A percentile compares a stretch with the other conserved stretches of the same genome.
Conservation (phyloP, 2,329 filamentous ascomycete genomes). For the Talaromyces amestolkiae region DNA sequence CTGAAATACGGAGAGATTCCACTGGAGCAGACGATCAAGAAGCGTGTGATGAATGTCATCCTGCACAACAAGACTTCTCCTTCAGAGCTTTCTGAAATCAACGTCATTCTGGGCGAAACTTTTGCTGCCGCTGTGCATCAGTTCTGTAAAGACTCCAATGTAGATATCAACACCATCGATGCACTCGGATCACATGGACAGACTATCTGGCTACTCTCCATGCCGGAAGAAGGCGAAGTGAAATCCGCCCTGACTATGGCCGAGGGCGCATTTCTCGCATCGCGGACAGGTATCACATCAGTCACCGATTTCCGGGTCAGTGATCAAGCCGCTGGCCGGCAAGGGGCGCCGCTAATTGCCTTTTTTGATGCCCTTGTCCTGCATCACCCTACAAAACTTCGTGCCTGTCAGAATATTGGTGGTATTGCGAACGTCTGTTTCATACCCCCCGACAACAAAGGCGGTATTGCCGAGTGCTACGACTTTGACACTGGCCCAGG, state of each 20-base stretch:
- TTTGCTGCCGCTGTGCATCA: conserved; percentile 53
- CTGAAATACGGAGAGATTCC: conserved; percentile 58
- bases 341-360: conserved; percentile 56
- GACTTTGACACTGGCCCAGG: conserved; percentile 59
- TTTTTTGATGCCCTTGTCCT: conserved; percentile 59
- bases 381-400: conserved; percentile 56
- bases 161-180: conserved; percentile 51
- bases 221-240: conserved; percentile 50
- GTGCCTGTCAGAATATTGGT: conserved; percentile 61
- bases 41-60: conserved; percentile 58
- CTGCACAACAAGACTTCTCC: conserved; percentile 54
- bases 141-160: conserved; percentile 48
- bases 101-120: conserved; percentile 56
- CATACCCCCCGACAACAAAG: conserved; percentile 49
- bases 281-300: conserved; percentile 57
- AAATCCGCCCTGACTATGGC: conserved; percentile 56
- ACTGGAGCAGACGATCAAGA: conserved; percentile 54
- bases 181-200: conserved; percentile 59
- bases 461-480: conserved; percentile 42
- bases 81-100: conserved; percentile 56
- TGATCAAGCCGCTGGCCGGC: conserved; percentile 57
- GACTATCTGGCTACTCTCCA: conserved; percentile 57
- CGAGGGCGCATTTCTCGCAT: conserved; percentile 56
- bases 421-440: conserved; percentile 63
- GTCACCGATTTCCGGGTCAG: conserved; percentile 58